Conservation (phyloP, 768 basidiomycete species). For the Trametes cingulata region DNA sequence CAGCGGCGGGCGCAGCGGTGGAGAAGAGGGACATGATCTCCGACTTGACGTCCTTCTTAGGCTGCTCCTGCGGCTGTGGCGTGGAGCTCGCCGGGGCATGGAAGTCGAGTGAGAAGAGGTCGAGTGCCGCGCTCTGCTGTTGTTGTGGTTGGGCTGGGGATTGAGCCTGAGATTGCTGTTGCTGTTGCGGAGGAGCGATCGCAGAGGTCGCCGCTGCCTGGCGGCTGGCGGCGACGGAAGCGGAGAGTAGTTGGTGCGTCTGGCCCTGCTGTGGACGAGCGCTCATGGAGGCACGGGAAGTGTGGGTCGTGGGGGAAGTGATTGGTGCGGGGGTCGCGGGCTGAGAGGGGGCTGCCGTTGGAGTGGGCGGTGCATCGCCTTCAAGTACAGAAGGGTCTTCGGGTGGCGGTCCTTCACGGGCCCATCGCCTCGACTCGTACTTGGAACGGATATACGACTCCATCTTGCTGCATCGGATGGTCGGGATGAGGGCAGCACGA, state of each 20-base stretch:
- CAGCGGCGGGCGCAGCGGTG: constrained; percentile 35
- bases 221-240: constrained; percentile 23
- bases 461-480: constrained; percentile 73
- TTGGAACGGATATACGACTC: constrained; percentile 97
- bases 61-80: constrained; percentile 31
- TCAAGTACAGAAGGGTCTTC: constrained; percentile 80
- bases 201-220: constrained; percentile 1
- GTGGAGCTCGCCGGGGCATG: constrained; percentile 53
- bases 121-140: constrained; percentile 45
- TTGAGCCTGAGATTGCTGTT: constrained; percentile 19
- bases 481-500: background rate
- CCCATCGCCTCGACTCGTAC: constrained; percentile 94
- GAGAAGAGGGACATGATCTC: constrained; percentile 87
- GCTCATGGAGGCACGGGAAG: constrained; percentile 27
- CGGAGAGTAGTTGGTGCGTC: constrained; percentile 57
- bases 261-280: constrained; percentile 46
- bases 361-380: constrained; percentile 32
- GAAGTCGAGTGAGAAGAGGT: constrained; percentile 87
- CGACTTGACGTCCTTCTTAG: constrained; percentile 75
- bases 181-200: constrained; percentile 18
- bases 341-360: constrained; percentile 24
- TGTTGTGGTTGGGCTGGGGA: constrained; percentile 27
- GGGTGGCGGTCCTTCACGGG: constrained; percentile 85
- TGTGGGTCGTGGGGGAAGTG: constrained; percentile 11
- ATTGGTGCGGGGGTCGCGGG: constrained; percentile 14